Evolutionary conservation across 345 rosid genomes (phyloP), one percentile per base, ranked within the genome.

Genomic region (Eucalyptus leucophloia): DNA sequence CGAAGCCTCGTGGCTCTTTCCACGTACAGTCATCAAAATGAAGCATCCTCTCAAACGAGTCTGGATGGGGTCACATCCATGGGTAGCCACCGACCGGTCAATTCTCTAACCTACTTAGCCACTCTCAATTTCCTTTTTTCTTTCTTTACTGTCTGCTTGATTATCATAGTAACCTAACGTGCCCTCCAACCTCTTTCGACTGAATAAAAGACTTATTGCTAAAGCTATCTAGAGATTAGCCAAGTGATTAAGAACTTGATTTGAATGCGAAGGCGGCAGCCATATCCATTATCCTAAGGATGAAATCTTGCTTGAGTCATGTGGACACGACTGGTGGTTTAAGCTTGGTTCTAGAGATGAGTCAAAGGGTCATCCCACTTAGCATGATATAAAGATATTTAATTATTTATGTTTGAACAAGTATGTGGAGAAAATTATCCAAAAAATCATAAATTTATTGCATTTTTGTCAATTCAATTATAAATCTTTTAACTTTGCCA

Each of bases 391-490:
- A 2, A 1, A 53, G 58, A 53, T 53, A 53, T 53, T 47, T 47
- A 47, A 47, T 47, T 47, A 47, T 47, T 30, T 65, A 30, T 7
- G 21, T 67, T 10, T 4, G 5, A 53, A 53, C 58, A 53, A 53
- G 0, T 19, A 53, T 4, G 58, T 53, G 24, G 11, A 1, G 5
- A 53, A 53, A 53, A 8, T 53, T 53, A 1, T 53, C 5, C 1
- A 53, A 53, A 53, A 53, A 19, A 0, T 53, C 1, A 3, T 53
- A 53, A 53, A 53, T 0, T 3, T 53, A 8, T 53, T 3, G 1
- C 5, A 19, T 0, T 53, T 53, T 53, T 53, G 0, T 19, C 9
- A 53, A 53, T 53, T 53, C 1, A 53, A 0, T 53, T 1, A 1
- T 53, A 53, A 53, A 53, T 1, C 0, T 53, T 53, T 53, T 53